Percentiles rank a stretch among this genome's conserved stretches.
Evolutionary conservation across 2,329 filamentous ascomycete species (phyloP).

Genomic region (Aspergillus sp.): DNA sequence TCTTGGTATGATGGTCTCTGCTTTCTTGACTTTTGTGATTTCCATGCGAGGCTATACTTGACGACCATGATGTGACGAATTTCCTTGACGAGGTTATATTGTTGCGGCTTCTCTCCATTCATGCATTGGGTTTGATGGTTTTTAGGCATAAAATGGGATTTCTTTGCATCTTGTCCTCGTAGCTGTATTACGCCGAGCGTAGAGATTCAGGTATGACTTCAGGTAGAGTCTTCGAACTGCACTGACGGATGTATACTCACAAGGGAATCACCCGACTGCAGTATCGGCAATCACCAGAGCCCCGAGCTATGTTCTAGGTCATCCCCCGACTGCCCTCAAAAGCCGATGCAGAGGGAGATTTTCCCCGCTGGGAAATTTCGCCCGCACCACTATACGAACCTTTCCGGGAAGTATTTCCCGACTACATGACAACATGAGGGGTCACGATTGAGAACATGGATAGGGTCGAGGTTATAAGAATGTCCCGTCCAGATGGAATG

Average conservation of each 20-base stretch:
- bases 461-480: neutral
- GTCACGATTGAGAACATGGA: no score
- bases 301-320: neutral
- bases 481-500: neutral
- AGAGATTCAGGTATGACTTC: conserved; percentile 1
- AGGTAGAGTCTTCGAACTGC: conserved; percentile 2
- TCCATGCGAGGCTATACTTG: conserved; percentile 24
- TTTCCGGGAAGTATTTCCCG: conserved; percentile 20
- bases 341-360: neutral
- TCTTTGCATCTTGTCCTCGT: neutral
- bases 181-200: neutral
- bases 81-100: conserved; percentile 25
- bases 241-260: no score
- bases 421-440: neutral
- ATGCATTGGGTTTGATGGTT: conserved; percentile 12
- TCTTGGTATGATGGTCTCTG: conserved; percentile 11
- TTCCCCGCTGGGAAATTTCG: neutral
- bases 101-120: conserved; percentile 17
- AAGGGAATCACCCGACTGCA: no score
- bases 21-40: conserved; percentile 16
- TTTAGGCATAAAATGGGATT: conserved; percentile 11
- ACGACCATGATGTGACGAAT: conserved; percentile 40
- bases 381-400: neutral
- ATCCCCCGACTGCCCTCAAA: no score
- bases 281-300: conserved; percentile 4